Evolutionary conservation across 1,284 basidiomycete species (phyloP), one percentile per base, ranked within the genome.

Genomic region (Malassezia arunalokei): DNA sequence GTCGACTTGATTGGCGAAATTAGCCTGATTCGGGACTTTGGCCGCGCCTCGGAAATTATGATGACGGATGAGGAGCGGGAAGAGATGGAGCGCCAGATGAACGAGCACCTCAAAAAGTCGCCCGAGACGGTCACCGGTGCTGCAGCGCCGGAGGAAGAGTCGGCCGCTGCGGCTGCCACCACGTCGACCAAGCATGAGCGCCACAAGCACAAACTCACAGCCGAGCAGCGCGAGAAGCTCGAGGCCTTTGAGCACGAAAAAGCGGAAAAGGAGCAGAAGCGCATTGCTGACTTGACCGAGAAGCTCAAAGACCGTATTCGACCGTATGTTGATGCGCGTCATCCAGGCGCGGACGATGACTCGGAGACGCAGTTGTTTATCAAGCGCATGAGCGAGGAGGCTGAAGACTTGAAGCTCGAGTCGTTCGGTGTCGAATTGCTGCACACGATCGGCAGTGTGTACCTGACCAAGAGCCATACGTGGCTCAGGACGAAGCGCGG

Each of bases 361-460:
- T 76, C 82, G 0, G 92, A 96, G 56, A 74, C 68, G 12, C 64
- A 65, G 46, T 49, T 71, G 47, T 74, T 91, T 69, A 83, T 86
- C 73, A 78, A 79, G 48, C 82, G 79, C 74, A 87, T 95, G 74
- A 79, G 76, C 68, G 78, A 81, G 40, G 94, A 99, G 75, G 89
- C 88, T 1, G 89, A 95, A 60, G 94, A 99, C 76, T 75, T 99
- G 67, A 98, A 96, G 78, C 76, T 96, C 54, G 94, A 99, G 77
- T 92, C 88, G 62, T 99, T 99, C 74, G 94, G 94, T 51, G 83
- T 98, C 39, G 92, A 96, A 81, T 84, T 91, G 8, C 61, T 74
- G 40, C 66, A 69, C 51, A 64, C 69, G 33, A 74, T 74, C 54
- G 72, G 72, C 40, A 83, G 80, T 52, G 83, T 95, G 32, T 98